These are phyloP conservation scores for Setaria viridis DNA, from an alignment of 202 grass and related monocot species.

Conservation along the genomic window DNA sequence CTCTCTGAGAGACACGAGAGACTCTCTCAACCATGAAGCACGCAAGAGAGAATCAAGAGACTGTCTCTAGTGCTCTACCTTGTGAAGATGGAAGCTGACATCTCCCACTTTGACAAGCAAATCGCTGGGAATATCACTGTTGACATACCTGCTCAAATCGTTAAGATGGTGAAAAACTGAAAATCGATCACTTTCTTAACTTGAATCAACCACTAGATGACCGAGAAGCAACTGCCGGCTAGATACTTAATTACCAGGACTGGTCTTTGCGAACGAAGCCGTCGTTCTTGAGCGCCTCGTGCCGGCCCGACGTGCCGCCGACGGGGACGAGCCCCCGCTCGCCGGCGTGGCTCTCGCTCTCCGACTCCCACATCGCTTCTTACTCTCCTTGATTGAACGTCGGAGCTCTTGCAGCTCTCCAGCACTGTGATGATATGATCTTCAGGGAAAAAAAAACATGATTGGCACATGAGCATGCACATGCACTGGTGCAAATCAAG, in stretches of 20 bases:
- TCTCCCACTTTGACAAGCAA: slow-evolving; percentile 79
- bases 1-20: no score
- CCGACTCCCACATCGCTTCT: slow-evolving; percentile 75
- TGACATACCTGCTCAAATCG: slow-evolving; percentile 64
- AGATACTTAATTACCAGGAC: slow-evolving; percentile 53
- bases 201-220: no score
- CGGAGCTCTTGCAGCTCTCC: neutral
- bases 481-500: neutral
- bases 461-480: neutral
- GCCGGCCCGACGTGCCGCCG: slow-evolving; percentile 46
- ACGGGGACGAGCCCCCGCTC: slow-evolving; percentile 68
- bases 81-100: slow-evolving; percentile 94
- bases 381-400: neutral
- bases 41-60: neutral
- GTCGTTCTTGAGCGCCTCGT: slow-evolving; percentile 70
- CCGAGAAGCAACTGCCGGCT: no score
- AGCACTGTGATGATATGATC: neutral
- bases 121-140: slow-evolving; percentile 97
- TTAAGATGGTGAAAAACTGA: neutral
- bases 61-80: slow-evolving; percentile 52
- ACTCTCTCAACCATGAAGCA: no score
- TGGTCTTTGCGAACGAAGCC: slow-evolving; percentile 79
- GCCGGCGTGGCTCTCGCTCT: slow-evolving; percentile 61
- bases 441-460: neutral
- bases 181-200: neutral